Conservation (phyloP, 495 filamentous ascomycete species). For the Symbiotaphrina buchneri region DNA sequence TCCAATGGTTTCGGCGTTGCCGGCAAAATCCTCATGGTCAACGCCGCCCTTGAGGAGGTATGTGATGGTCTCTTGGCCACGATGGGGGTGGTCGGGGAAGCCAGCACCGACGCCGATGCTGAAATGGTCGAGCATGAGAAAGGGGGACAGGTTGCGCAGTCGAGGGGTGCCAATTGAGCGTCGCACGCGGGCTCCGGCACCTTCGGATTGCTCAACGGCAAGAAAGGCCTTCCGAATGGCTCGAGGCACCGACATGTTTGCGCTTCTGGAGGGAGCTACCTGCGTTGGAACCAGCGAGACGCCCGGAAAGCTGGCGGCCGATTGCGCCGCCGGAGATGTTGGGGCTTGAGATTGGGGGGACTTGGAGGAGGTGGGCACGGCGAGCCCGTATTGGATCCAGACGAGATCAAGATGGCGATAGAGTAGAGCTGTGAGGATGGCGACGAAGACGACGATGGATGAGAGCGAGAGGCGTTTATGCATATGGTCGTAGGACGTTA, state of each 20-base stretch:
- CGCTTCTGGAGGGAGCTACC: neutral
- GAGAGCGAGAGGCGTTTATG: too few species aligned
- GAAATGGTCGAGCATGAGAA: slow-evolving; percentile 97
- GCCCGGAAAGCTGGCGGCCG: too few species aligned
- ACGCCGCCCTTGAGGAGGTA: slow-evolving; percentile 67
- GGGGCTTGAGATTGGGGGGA: too few species aligned
- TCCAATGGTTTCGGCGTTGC: slow-evolving; percentile 67
- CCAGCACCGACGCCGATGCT: slow-evolving; percentile 57
- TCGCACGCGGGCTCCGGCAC: slow-evolving; percentile 70
- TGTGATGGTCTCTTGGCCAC: slow-evolving; percentile 72
- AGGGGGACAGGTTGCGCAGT: slow-evolving; percentile 73
- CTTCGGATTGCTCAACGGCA: slow-evolving; percentile 72
- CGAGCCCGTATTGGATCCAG: too few species aligned
- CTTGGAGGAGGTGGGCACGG: too few species aligned
- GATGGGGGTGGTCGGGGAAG: slow-evolving; percentile 71
- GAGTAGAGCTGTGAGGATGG: too few species aligned
- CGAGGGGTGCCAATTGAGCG: slow-evolving; percentile 72
- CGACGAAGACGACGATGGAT: too few species aligned
- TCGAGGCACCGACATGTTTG: slow-evolving; percentile 45
- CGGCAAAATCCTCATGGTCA: slow-evolving; percentile 92
- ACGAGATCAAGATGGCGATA: too few species aligned
- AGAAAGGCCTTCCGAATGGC: slow-evolving; percentile 62
- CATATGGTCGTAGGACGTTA: too few species aligned
- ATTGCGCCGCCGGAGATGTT: too few species aligned
- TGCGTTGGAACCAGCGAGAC: too few species aligned